Conservation (phyloP, 495 filamentous ascomycete genomes). For the Entonaema liquescens region DNA sequence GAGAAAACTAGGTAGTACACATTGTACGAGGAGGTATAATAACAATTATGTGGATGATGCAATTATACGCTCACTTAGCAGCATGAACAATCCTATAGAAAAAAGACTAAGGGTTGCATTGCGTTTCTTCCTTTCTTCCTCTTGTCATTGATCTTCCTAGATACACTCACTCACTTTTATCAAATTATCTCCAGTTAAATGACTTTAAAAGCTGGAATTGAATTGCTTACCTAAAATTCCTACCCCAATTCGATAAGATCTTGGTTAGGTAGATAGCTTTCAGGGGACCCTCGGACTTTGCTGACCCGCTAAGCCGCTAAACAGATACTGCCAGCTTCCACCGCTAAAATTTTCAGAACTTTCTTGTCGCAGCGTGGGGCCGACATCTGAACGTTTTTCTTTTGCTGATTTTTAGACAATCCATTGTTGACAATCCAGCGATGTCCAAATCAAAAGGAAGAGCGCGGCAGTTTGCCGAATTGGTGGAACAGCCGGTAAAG, state of each 20-base stretch:
- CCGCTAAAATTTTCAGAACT: conserved; percentile 58
- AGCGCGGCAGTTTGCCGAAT: conserved; percentile 52
- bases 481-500: conserved; percentile 51
- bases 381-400: conserved; percentile 4
- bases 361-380: conserved; percentile 35
- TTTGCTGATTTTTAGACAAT: not conserved
- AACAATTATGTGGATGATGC: not conserved
- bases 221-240: conserved; percentile 2
- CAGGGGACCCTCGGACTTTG: not conserved
- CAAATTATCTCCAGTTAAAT: not conserved
- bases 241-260: not conserved
- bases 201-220: not conserved
- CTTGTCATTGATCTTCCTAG: not conserved
- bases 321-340: conserved; percentile 51
- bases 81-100: not conserved
- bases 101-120: not conserved
- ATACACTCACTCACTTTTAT: not conserved
- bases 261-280: not conserved
- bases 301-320: not conserved
- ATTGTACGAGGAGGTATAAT: not conserved
- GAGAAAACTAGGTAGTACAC: not conserved
- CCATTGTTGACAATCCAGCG: not conserved
- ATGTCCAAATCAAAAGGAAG: conserved; percentile 51
- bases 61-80: not conserved
- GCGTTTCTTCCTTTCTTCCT: not conserved